Conservation (phyloP, 1,284 basidiomycete genomes). For the Anthracocystis walkeri region DNA sequence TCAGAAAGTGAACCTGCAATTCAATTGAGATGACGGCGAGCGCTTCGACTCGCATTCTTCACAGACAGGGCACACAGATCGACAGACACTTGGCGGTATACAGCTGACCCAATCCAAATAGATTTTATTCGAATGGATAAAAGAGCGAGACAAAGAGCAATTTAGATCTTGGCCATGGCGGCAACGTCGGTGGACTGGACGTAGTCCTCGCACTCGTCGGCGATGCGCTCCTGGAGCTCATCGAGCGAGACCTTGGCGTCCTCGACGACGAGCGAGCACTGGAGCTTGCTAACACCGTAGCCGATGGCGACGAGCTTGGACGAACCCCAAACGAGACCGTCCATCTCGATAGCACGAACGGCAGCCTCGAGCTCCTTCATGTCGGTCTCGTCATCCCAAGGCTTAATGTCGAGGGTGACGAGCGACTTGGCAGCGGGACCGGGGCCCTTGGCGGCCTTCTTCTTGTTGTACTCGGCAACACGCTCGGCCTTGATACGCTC, state of each 20-base stretch:
- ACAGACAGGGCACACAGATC: neutral
- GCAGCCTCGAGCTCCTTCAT: slow-evolving; percentile 85
- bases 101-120: slow-evolving; percentile 16
- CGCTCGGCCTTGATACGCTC: slow-evolving; percentile 95
- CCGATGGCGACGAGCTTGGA: slow-evolving; percentile 91
- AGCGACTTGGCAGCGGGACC: slow-evolving; percentile 78
- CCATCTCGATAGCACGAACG: slow-evolving; percentile 88
- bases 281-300: slow-evolving; percentile 90
- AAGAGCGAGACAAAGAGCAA: neutral
- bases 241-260: slow-evolving; percentile 94
- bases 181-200: slow-evolving; percentile 87
- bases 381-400: slow-evolving; percentile 98
- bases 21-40: no score
- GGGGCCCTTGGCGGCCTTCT: slow-evolving; percentile 89
- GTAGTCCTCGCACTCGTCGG: slow-evolving; percentile 83
- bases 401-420: slow-evolving; percentile 96
- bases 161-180: slow-evolving; percentile 69
- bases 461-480: slow-evolving; percentile 90
- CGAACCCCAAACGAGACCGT: slow-evolving; percentile 91
- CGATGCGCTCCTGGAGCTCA: slow-evolving; percentile 79
- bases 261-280: slow-evolving; percentile 96
- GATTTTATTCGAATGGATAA: neutral
- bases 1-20: no score
- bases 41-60: neutral
- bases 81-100: slow-evolving; percentile 31